phyloP scores from a whole-genome alignment of 2,329 filamentous ascomycete species.

The Colletotrichum siamense region DNA sequence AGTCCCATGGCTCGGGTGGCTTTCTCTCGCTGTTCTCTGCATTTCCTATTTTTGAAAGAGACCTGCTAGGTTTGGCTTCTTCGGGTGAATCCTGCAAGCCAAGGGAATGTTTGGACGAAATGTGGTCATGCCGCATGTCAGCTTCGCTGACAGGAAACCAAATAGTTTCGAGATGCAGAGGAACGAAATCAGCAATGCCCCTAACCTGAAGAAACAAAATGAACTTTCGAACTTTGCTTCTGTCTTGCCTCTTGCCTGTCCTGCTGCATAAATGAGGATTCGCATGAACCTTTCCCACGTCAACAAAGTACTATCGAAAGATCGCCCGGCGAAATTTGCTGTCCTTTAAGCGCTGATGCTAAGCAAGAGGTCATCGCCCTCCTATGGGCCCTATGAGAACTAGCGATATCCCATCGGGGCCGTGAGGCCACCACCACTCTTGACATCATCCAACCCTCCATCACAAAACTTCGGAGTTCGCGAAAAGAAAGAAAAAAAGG shows the following conservation, averaged over 20 bases:
- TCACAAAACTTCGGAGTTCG: background rate
- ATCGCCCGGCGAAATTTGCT: background rate
- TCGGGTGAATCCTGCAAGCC: background rate
- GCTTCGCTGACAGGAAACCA: background rate
- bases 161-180: background rate
- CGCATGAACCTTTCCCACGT: background rate
- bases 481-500: background rate
- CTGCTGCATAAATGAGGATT: constrained; percentile 1
- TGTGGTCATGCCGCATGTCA: background rate
- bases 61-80: background rate
- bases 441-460: constrained; percentile 6
- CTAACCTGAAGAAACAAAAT: background rate
- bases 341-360: background rate
- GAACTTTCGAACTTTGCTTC: background rate
- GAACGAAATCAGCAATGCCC: background rate
- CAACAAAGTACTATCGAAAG: background rate
- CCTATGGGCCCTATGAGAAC: background rate
- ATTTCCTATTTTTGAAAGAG: background rate
- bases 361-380: background rate
- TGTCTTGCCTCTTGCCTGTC: background rate
- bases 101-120: constrained; percentile 7
- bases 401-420: background rate
- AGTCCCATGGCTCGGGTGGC: background rate
- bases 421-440: background rate
- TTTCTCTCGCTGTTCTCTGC: background rate